Percentiles rank a stretch among this genome's conserved stretches.
These are phyloP conservation scores for Zalerion maritima DNA, from an alignment of 495 filamentous ascomycete genomes.

Conservation along the genomic window DNA sequence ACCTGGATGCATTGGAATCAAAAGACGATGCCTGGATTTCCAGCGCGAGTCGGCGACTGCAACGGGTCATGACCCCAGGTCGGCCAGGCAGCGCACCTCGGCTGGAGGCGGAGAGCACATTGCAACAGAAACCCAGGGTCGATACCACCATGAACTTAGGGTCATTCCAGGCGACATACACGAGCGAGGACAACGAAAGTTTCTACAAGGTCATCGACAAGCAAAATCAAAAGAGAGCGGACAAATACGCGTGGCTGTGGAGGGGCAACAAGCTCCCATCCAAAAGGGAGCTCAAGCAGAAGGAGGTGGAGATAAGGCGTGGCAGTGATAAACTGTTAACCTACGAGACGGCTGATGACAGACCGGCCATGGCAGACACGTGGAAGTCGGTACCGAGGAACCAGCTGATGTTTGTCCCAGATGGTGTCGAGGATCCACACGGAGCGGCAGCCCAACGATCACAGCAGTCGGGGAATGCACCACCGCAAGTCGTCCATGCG, in stretches of 20 bases:
- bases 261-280: conserved; percentile 76
- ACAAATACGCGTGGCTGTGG: conserved; percentile 82
- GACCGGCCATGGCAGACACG: conserved; percentile 63
- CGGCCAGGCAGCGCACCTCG: conserved; percentile 34
- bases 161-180: conserved; percentile 84
- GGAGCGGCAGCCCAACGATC: conserved; percentile 53
- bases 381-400: conserved; percentile 68
- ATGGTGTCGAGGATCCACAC: conserved; percentile 49
- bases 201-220: conserved; percentile 88
- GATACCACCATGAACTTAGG: conserved; percentile 71
- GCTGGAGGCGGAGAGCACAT: conserved; percentile 17
- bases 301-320: conserved; percentile 44
- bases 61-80: conserved; percentile 69
- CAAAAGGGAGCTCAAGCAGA: conserved; percentile 71
- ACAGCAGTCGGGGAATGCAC: conserved; percentile 60
- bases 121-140: conserved; percentile 32
- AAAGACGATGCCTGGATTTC: conserved; percentile 74
- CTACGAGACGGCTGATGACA: conserved; percentile 50
- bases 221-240: conserved; percentile 68
- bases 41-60: conserved; percentile 57
- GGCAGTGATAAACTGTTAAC: conserved; percentile 32
- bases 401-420: conserved; percentile 75
- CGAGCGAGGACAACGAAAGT: conserved; percentile 90
- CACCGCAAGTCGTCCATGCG: conserved; percentile 63
- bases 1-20: conserved; percentile 78